Conservation (phyloP, 805 yeast genomes). For the Sugiyamaella boreocaroliniensis region DNA sequence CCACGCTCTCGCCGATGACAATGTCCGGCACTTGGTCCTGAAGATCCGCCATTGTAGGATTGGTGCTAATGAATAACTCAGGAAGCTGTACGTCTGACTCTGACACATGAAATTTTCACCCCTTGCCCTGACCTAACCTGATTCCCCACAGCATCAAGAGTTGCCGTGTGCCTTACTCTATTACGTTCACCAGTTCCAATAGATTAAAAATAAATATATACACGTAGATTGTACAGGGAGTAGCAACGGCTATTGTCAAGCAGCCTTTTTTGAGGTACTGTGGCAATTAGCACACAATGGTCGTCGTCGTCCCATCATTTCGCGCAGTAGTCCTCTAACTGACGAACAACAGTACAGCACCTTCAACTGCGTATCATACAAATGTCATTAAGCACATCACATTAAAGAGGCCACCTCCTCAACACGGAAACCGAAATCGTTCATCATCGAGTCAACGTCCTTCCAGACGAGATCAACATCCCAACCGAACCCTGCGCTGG, state of each 20-base stretch:
- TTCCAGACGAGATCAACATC: conserved; percentile 60
- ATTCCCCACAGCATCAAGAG: too few relatives aligned
- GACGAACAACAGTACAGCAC: too few relatives aligned
- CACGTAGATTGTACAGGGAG: not conserved
- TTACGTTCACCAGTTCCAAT: not conserved
- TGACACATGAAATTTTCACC: not conserved
- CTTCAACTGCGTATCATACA: too few relatives aligned
- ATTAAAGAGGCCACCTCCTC: conserved; percentile 23
- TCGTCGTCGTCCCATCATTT: too few relatives aligned
- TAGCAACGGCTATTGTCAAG: not conserved
- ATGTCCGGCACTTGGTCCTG: conserved; percentile 83
- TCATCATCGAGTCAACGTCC: conserved; percentile 84
- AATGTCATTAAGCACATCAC: not conserved
- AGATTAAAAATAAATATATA: not conserved
- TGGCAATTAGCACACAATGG: too few relatives aligned
- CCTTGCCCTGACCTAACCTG: not conserved
- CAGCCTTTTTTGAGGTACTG: not conserved
- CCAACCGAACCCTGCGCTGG: conserved; percentile 24
- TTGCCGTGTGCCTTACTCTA: not conserved
- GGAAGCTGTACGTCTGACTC: not conserved
- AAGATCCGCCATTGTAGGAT: conserved; percentile 46
- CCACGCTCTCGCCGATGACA: conserved; percentile 58
- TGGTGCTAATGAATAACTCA: not conserved
- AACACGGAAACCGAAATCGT: conserved; percentile 83
- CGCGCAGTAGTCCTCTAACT: too few relatives aligned